Percentiles rank a stretch among this genome's conserved stretches.
Evolutionary conservation across 208 protist genomes (phyloP).

Genomic region (Angomonas ambiguus): DNA sequence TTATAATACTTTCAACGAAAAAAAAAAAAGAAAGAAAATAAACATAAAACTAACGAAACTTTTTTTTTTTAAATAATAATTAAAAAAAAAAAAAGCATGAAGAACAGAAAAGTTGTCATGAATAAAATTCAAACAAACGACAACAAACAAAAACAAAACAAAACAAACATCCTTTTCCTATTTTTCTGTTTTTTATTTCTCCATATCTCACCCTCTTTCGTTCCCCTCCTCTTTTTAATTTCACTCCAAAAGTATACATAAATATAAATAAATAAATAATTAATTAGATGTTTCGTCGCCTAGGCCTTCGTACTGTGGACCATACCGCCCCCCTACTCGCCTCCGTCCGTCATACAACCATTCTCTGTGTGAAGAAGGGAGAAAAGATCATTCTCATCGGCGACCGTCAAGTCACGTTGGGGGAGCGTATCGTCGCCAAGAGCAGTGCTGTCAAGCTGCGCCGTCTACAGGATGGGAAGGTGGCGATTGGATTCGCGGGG

Average conservation of each 20-base stretch:
- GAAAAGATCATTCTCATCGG: slow-evolving; percentile 92
- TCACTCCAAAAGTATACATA: no score
- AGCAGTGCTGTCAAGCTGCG: slow-evolving; percentile 83
- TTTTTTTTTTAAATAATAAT: slow-evolving; percentile 8
- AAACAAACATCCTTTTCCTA: slow-evolving; percentile 6
- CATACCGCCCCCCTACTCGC: neutral
- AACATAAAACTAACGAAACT: slow-evolving; percentile 8
- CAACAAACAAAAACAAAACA: neutral
- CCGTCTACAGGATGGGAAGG: slow-evolving; percentile 58
- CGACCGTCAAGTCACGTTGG: slow-evolving; percentile 93
- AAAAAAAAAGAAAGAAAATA: neutral
- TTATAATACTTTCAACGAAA: neutral
- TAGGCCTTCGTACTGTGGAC: slow-evolving; percentile 20
- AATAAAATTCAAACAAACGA: neutral
- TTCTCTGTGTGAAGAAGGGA: slow-evolving; percentile 91
- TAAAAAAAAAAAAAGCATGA: neutral
- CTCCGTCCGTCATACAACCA: slow-evolving; percentile 79
- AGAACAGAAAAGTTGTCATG: neutral
- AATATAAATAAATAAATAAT: slow-evolving; percentile 5
- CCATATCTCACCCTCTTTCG: neutral
- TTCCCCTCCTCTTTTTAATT: slow-evolving; percentile 3
- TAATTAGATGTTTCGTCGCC: slow-evolving; percentile 34
- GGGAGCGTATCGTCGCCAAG: slow-evolving; percentile 90
- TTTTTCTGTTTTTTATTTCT: slow-evolving; percentile 9
- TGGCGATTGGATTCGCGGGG: slow-evolving; percentile 92